phyloP scores from a whole-genome alignment of 306 rosid species.

The Vigna radiata region DNA sequence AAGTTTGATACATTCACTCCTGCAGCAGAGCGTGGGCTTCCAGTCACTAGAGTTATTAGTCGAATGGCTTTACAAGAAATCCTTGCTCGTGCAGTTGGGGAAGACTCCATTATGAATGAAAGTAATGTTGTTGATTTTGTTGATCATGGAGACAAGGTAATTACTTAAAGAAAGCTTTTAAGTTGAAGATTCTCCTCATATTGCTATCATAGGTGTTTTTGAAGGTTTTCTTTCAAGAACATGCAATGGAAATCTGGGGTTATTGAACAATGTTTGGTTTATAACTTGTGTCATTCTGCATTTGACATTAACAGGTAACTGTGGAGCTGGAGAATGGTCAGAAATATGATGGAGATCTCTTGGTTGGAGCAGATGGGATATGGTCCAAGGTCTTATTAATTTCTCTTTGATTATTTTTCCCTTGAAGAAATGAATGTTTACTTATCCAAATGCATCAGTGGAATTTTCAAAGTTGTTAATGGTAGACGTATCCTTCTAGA shows the following conservation, averaged over 20 bases:
- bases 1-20: constrained; percentile 99
- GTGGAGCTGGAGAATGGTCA: constrained; percentile 84
- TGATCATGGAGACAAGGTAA: constrained; percentile 86
- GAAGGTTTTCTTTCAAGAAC: constrained; percentile 29
- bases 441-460: neutral
- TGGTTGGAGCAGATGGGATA: constrained; percentile 98
- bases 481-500: constrained; percentile 16
- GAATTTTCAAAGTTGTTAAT: constrained; percentile 4
- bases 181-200: constrained; percentile 35
- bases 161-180: constrained; percentile 44
- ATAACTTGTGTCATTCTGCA: constrained; percentile 36
- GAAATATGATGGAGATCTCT: constrained; percentile 83
- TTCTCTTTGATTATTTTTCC: constrained; percentile 15
- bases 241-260: constrained; percentile 21
- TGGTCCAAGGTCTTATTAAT: constrained; percentile 81
- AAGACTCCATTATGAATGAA: constrained; percentile 67
- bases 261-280: constrained; percentile 21
- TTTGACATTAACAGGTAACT: constrained; percentile 64
- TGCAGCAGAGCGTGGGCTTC: constrained; percentile 94
- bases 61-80: constrained; percentile 90
- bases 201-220: constrained; percentile 23
- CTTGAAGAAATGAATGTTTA: neutral
- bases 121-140: constrained; percentile 79
- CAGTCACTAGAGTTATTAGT: constrained; percentile 95
- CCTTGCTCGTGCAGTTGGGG: constrained; percentile 87